A percentile compares a stretch with the other conserved stretches of the same genome.
These are phyloP conservation scores for Chloropicon primus DNA, from an alignment of 139 green algal genomes.

Conservation along the genomic window DNA sequence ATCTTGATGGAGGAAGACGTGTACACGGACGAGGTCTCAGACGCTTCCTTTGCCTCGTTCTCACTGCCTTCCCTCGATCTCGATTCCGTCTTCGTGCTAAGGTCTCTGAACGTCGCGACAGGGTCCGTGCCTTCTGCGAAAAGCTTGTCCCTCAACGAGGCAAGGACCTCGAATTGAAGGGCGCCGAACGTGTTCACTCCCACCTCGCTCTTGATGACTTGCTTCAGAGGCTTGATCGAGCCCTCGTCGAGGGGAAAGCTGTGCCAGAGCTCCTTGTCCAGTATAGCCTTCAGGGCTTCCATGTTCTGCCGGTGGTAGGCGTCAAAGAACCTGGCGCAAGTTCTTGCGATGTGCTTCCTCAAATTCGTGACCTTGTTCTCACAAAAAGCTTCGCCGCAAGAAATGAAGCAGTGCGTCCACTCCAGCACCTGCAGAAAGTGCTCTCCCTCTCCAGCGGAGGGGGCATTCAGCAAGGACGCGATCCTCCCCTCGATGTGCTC, in stretches of 20 bases:
- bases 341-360: neutral
- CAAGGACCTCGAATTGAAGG: neutral
- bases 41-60: too few relatives aligned
- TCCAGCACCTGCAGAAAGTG: neutral
- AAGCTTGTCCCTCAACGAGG: neutral
- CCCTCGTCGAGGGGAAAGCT: neutral
- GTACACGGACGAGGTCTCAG: too few relatives aligned
- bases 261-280: neutral
- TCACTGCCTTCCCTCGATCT: too few relatives aligned
- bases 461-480: neutral
- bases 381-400: neutral
- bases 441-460: neutral
- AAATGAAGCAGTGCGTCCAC: neutral
- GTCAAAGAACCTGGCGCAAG: neutral
- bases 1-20: constrained; percentile 9
- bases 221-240: neutral
- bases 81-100: too few relatives aligned
- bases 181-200: neutral
- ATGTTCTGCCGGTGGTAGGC: neutral
- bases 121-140: neutral
- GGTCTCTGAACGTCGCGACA: neutral
- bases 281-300: neutral
- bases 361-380: neutral
- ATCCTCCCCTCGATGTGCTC: neutral
- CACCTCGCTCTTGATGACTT: neutral